Base-by-base conservation (phyloP, 2,329 filamentous ascomycete genomes). In the Cercospora beticola region DNA sequence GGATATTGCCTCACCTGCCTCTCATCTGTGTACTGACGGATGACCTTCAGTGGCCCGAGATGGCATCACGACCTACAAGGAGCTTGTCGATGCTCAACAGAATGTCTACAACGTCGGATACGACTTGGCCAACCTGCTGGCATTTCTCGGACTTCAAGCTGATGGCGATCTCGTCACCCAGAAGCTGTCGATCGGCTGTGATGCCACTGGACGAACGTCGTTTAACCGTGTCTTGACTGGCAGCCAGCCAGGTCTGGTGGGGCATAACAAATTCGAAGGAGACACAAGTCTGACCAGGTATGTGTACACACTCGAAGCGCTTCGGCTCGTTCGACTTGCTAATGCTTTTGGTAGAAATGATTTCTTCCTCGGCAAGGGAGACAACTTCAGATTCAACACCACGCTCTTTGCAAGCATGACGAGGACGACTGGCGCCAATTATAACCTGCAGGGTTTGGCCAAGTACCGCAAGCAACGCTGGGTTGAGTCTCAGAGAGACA, bases 91-190 rank as follows among this genome's bases (percentile, higher is more conserved):
- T 68, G 81, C 81, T 33, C 80, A 82, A 58, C 81, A 83, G 71
- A 83, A 83, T 60, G 67, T 83, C 28, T 83, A 82, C 76, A 83
- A 83, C 43, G 78, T 83, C 23, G 80, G 77, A 59, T 82, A 80
- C 62, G 81, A 82, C 67, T 75, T 83, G 26, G 78, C 81, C 8
- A 75, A 76, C 30, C 71, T 81, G 12, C 77, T 83, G 10, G 81
- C 82, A 3, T 73, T 78, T 7, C 77, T 82, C 7, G 81, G 80
- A 63, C 76, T 83, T 5, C 72, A 79, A 6, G 78, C 78, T 36
- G 81, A 82, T 61, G 82, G 82, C 21, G 82, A 83, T 65, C 61
- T 80, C 3, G 73, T 81, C 28, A 83, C 81, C 16, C 72, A 77
- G 62, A 82, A 82, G 73, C 76, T 83, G 5, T 81, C 79, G 52